Percentiles rank a stretch among this genome's conserved stretches.
These are phyloP conservation scores for Coelastrella sp. DNA, from an alignment of 139 green algal genomes.

Conservation along the genomic window DNA sequence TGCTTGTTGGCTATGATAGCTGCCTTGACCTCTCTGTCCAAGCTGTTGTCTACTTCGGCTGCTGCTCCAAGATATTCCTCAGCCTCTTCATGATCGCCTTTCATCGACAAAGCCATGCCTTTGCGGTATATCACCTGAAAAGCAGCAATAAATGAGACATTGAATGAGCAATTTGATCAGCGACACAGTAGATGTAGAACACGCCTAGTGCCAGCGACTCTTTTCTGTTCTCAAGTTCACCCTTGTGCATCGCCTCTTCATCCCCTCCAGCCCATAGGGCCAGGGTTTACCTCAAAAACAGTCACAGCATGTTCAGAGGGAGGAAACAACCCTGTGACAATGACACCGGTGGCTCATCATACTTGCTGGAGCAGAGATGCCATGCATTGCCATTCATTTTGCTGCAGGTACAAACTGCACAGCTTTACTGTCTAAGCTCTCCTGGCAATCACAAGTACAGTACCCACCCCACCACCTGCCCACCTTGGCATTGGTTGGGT, in stretches of 20 bases:
- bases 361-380: no score
- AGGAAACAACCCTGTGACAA: no score
- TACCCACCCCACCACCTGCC: not conserved
- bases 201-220: not conserved
- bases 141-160: not conserved
- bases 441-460: not conserved
- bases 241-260: no score
- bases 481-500: conserved; percentile 60
- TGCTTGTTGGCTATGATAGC: conserved; percentile 58
- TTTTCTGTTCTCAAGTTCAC: no score
- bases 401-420: no score
- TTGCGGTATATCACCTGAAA: conserved; percentile 62
- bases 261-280: no score
- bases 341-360: no score
- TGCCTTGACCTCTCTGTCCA: conserved; percentile 55
- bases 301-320: no score
- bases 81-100: conserved; percentile 72
- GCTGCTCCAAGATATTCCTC: conserved; percentile 58
- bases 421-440: not conserved
- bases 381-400: no score
- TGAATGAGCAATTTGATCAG: not conserved
- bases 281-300: no score
- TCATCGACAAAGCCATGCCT: conserved; percentile 63
- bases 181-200: not conserved
- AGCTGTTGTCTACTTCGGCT: conserved; percentile 44